Base-by-base conservation (phyloP, 2,329 filamentous ascomycete genomes). In the Colletotrichum theobromicola region DNA sequence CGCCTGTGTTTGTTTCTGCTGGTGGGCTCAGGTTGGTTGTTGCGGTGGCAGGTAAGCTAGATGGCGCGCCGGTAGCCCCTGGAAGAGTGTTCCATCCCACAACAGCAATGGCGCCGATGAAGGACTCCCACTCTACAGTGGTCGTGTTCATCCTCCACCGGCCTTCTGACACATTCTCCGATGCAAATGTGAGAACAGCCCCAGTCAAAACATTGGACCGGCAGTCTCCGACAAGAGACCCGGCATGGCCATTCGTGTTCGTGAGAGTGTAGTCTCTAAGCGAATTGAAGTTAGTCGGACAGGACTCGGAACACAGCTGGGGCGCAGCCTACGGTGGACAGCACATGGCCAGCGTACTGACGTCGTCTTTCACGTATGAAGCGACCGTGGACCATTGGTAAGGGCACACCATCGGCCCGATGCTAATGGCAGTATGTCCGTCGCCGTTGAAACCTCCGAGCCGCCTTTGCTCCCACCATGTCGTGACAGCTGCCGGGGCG, bases 381-480 rank as follows among this genome's bases (percentile, higher is more conserved):
- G 61, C 67, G 55, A 70, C 67, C 4, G 67, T 70, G 2, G 26
- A 28, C 60, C 46, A 66, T 18, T 62, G 46, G 13, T 66, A 32
- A 24, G 67, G 67, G 18, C 67, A 65, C 2, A 18, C 15, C 24
- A 70, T 16, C 4, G 67, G 67, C 7, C 67, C 60, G 9, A 70
- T 70, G 30, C 60, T 70, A 4, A 70, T 50, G n/a, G 67, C 46
- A 21, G 46, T 70, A 18, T 70, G 67, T 18, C 67, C 67, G 34
- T 70, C 46, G 21, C 67, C 67, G 7, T 30, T 16, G 46, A 58
- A 65, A 32, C 57, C n/a, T 21, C 67, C 67, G 15, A 70, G 24
- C 15, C 67, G 60, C 18, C 67, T 34, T 37, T 65, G 67, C 32
- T 70, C 67, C 67, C 60, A 58, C 67, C 60, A 70, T 30, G 67